A percentile compares a stretch with the other conserved stretches of the same genome.
Evolutionary conservation across 2,329 filamentous ascomycete species (phyloP).

Genomic region (Amesomyces nigricolor): DNA sequence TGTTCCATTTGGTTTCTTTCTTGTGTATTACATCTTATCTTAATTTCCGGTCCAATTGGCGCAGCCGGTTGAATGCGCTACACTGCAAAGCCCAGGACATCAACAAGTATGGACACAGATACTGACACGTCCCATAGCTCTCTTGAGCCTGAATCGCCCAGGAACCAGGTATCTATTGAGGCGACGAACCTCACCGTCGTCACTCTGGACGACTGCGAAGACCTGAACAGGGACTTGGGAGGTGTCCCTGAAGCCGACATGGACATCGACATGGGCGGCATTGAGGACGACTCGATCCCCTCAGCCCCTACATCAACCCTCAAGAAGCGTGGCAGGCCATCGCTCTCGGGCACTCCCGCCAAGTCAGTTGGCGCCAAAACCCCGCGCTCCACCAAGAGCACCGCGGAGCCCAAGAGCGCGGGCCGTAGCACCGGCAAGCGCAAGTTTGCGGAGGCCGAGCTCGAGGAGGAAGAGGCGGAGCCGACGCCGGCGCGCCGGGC

Average conservation of each 20-base stretch:
- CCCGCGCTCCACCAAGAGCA: conserved; percentile 17
- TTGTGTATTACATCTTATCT: not conserved
- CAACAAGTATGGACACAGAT: not conserved
- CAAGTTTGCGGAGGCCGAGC: conserved; percentile 23
- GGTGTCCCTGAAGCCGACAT: conserved; percentile 16
- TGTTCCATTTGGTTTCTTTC: not conserved
- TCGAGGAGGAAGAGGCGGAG: conserved; percentile 11
- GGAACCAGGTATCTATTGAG: not conserved
- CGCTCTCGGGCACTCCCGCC: conserved; percentile 21
- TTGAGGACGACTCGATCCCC: not conserved
- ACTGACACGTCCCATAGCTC: conserved; percentile 12
- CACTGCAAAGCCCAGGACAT: not conserved
- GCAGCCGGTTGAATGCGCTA: too few relatives aligned
- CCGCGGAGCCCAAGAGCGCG: conserved; percentile 14
- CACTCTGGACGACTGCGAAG: conserved; percentile 15
- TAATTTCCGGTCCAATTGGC: not conserved
- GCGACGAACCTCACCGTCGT: conserved; percentile 18
- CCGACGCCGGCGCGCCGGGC: conserved; percentile 21
- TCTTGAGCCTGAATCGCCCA: conserved; percentile 9
- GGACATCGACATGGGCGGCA: not conserved
- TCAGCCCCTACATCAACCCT: conserved; percentile 11
- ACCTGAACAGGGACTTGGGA: not conserved
- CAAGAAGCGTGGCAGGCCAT: conserved; percentile 25
- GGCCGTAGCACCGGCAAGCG: conserved; percentile 25
- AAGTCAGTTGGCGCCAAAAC: conserved; percentile 13